These are phyloP conservation scores for Helianthus tuberosus DNA, from an alignment of 129 eudicot species.

Conservation along the genomic window DNA sequence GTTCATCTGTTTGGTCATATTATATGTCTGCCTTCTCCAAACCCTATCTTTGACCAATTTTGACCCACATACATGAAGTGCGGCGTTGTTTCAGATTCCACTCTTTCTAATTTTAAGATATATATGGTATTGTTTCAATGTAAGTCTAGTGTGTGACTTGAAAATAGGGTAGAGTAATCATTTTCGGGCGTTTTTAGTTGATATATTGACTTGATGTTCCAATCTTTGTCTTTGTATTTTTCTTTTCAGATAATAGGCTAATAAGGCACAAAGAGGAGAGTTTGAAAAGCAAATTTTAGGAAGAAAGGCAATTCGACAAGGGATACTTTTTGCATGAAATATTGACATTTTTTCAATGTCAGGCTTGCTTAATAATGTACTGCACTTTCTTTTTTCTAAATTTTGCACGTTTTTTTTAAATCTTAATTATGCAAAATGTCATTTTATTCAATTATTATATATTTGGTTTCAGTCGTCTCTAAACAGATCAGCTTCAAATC, in stretches of 20 bases:
- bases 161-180: conserved; percentile 2
- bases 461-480: conserved; percentile 70
- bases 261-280: conserved; percentile 36
- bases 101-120: not conserved
- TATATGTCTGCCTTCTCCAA: too few species aligned
- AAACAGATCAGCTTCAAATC: conserved; percentile 81
- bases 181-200: not conserved
- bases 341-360: conserved; percentile 74
- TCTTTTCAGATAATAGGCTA: conserved; percentile 47
- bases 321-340: conserved; percentile 64
- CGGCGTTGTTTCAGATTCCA: too few species aligned
- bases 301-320: conserved; percentile 40
- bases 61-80: too few species aligned
- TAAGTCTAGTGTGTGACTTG: not conserved
- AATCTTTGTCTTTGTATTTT: conserved; percentile 14
- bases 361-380: conserved; percentile 78
- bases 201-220: conserved; percentile 21
- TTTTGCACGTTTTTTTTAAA: not conserved
- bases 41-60: too few species aligned
- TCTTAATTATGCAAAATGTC: not conserved
- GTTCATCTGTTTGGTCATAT: too few species aligned
- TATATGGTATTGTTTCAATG: not conserved
- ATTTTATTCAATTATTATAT: conserved; percentile 2
- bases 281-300: conserved; percentile 25
- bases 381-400: conserved; percentile 14